Percentiles rank a stretch among this genome's conserved stretches.
Evolutionary conservation across 2,329 filamentous ascomycete species (phyloP).

Genomic region (Aspergillus sp.): DNA sequence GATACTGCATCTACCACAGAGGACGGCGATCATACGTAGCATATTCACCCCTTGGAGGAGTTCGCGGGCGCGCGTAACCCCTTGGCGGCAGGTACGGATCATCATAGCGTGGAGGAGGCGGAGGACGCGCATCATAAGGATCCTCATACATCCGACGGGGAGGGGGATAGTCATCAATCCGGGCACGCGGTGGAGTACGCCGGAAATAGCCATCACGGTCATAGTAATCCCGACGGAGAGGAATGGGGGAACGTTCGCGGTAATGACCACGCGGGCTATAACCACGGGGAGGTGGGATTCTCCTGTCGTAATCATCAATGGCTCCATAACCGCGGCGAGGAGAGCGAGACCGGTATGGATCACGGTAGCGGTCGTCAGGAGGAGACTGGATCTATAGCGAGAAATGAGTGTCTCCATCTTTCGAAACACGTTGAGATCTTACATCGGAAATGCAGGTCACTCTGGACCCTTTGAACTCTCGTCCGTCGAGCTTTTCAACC

Average conservation of each 20-base stretch:
- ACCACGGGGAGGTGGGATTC: slow-evolving; percentile 65
- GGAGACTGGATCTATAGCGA: slow-evolving; percentile 51
- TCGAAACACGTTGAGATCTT: slow-evolving; percentile 30
- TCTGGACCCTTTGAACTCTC: slow-evolving; percentile 81
- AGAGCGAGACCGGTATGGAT: slow-evolving; percentile 71
- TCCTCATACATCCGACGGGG: slow-evolving; percentile 51
- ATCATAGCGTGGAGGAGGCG: slow-evolving; percentile 46
- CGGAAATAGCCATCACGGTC: slow-evolving; percentile 68
- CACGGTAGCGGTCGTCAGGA: slow-evolving; percentile 58
- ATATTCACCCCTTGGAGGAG: slow-evolving; percentile 33
- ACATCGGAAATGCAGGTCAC: slow-evolving; percentile 87
- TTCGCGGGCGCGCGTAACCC: slow-evolving; percentile 43
- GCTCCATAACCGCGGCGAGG: slow-evolving; percentile 59
- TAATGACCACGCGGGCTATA: slow-evolving; percentile 82
- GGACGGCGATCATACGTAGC: slow-evolving; percentile 34
- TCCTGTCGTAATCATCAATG: slow-evolving; percentile 72
- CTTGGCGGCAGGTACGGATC: slow-evolving; percentile 51
- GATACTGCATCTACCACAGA: slow-evolving; percentile 32
- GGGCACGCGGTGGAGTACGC: slow-evolving; percentile 68
- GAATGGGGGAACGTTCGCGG: slow-evolving; percentile 72
- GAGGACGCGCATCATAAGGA: slow-evolving; percentile 46
- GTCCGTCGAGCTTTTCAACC: slow-evolving; percentile 86
- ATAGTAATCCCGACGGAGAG: slow-evolving; percentile 70
- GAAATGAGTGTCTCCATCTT: slow-evolving; percentile 15
- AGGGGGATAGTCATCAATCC: slow-evolving; percentile 65